A percentile compares a stretch with the other conserved stretches of the same genome.
These are phyloP conservation scores for Oryza coarctata DNA, from an alignment of 176 grass and related monocot species.

Conservation along the genomic window DNA sequence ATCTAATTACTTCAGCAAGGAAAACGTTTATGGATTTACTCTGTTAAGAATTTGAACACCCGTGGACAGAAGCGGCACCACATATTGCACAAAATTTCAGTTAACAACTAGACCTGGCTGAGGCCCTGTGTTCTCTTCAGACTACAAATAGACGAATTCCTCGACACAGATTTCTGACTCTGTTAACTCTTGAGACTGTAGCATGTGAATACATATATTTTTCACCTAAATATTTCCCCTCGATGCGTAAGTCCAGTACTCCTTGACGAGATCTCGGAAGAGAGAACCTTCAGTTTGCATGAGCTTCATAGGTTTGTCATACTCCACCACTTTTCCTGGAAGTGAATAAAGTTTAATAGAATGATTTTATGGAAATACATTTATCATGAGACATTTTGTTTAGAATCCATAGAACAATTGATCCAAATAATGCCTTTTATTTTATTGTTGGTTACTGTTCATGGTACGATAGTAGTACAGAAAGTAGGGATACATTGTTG, in stretches of 20 bases:
- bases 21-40: neutral
- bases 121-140: neutral
- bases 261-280: conserved; percentile 55
- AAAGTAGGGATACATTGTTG: neutral
- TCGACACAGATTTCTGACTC: neutral
- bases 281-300: conserved; percentile 77
- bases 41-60: neutral
- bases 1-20: neutral
- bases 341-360: neutral
- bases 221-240: conserved; percentile 31
- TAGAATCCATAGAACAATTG: neutral
- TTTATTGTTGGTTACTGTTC: neutral
- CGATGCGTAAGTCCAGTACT: conserved; percentile 75
- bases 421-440: neutral
- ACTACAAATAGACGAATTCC: neutral
- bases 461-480: neutral
- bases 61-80: neutral
- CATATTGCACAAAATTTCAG: neutral
- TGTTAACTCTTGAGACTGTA: neutral
- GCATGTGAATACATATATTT: neutral
- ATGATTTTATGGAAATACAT: neutral
- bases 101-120: neutral
- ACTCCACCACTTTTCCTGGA: conserved; percentile 68
- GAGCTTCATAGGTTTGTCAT: conserved; percentile 66
- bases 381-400: neutral